Percentiles rank a stretch among this genome's conserved stretches.
These are phyloP conservation scores for Pythium angustatum DNA, from an alignment of 352 stramenopile species.

Conservation along the genomic window DNA sequence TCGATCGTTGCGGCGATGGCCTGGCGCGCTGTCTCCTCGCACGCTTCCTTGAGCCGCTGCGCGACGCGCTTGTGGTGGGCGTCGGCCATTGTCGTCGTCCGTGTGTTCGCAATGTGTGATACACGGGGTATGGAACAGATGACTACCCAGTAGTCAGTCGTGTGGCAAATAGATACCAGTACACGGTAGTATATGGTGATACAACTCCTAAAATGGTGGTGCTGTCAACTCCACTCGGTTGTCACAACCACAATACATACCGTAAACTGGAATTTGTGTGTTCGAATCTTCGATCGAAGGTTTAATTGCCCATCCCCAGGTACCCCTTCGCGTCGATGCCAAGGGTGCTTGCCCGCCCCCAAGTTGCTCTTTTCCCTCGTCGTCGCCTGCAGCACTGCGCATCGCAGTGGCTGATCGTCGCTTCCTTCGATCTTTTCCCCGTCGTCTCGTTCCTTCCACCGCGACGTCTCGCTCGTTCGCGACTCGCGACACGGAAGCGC, in stretches of 20 bases:
- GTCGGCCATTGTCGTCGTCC: constrained; percentile 47
- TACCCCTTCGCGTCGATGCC: constrained; percentile 7
- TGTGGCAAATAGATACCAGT: background rate
- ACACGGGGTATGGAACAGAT: background rate
- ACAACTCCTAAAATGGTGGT: too few relatives aligned
- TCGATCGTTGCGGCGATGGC: constrained; percentile 71
- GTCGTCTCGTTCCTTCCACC: too few relatives aligned
- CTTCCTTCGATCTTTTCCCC: background rate
- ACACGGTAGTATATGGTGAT: background rate
- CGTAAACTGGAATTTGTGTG: constrained; percentile 7
- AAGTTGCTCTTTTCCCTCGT: background rate
- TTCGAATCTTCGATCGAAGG: constrained; percentile 26
- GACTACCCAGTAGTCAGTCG: constrained; percentile 18
- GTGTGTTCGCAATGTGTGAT: background rate
- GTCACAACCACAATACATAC: background rate
- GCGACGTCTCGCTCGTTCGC: too few relatives aligned
- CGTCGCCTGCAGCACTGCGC: background rate
- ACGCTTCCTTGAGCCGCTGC: constrained; percentile 74
- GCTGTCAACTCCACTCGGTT: too few relatives aligned
- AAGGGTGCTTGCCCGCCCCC: background rate
- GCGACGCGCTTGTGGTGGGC: constrained; percentile 68
- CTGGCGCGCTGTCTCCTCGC: constrained; percentile 80
- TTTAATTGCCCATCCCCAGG: background rate
- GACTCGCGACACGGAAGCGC: too few relatives aligned
- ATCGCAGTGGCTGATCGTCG: background rate